These are phyloP conservation scores for Hygrophoropsis aurantiaca DNA, from an alignment of 768 basidiomycete species.

Conservation along the genomic window DNA sequence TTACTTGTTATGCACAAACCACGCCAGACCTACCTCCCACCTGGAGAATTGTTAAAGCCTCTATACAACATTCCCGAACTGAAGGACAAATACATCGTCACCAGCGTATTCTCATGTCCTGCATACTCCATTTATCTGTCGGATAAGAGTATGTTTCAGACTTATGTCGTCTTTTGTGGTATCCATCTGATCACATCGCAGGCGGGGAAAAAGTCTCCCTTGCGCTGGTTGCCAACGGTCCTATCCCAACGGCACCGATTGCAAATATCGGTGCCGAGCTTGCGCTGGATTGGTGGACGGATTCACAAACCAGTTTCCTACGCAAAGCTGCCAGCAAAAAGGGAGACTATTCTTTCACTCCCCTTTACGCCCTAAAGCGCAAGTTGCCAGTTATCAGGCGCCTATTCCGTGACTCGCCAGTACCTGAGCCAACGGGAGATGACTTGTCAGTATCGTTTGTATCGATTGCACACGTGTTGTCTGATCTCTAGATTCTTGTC, in stretches of 20 bases:
- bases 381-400: not conserved
- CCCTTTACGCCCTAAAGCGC: slow-evolving; percentile 25
- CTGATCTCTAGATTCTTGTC: not conserved
- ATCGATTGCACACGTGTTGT: too few relatives aligned
- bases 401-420: slow-evolving; percentile 10
- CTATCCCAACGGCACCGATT: slow-evolving; percentile 9
- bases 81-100: slow-evolving; percentile 33
- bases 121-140: slow-evolving; percentile 34
- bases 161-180: slow-evolving; percentile 9
- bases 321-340: slow-evolving; percentile 20
- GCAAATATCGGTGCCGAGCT: slow-evolving; percentile 11
- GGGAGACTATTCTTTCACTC: slow-evolving; percentile 23
- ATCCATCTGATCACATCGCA: not conserved
- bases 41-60: slow-evolving; percentile 17
- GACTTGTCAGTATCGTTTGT: slow-evolving; percentile 14
- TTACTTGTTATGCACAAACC: slow-evolving; percentile 34
- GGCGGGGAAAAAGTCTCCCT: slow-evolving; percentile 24
- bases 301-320: slow-evolving; percentile 15
- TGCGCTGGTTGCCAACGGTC: slow-evolving; percentile 15
- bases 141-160: slow-evolving; percentile 17
- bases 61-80: slow-evolving; percentile 24
- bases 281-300: slow-evolving; percentile 20
- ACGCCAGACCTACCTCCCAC: slow-evolving; percentile 18
- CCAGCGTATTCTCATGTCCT: slow-evolving; percentile 28
- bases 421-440: slow-evolving; percentile 6